Conservation (phyloP, 345 rosid genomes). For the Rhodamnia argentea region DNA sequence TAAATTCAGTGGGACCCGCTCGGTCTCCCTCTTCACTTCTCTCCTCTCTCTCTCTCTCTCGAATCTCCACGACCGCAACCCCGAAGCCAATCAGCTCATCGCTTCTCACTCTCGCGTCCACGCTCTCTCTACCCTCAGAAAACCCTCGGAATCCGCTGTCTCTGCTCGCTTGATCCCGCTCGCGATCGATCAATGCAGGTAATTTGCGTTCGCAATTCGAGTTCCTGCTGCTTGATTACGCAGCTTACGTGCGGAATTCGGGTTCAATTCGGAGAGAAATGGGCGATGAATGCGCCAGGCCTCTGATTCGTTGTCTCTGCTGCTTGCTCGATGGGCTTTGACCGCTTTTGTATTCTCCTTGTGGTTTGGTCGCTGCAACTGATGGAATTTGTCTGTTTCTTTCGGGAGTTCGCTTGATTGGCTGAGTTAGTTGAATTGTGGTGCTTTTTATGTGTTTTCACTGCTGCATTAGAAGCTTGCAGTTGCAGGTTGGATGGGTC, state of each 20-base stretch:
- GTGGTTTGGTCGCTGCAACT: neutral
- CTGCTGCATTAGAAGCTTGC: neutral
- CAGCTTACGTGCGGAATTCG: neutral
- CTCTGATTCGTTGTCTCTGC: neutral
- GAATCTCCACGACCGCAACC: slow-evolving; percentile 15
- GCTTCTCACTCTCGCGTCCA: neutral
- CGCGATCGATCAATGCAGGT: slow-evolving; percentile 35
- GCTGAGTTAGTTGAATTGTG: neutral
- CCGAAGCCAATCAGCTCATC: neutral
- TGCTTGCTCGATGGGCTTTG: neutral
- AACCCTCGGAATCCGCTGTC: slow-evolving; percentile 1
- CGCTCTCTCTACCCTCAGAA: neutral
- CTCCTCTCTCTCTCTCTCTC: neutral
- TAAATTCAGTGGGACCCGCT: slow-evolving; percentile 4
- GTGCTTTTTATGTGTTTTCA: neutral
- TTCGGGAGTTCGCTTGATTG: neutral
- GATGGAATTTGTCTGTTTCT: neutral
- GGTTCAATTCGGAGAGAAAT: neutral
- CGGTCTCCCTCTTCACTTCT: neutral
- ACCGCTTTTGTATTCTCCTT: neutral
- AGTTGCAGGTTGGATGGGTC: neutral
- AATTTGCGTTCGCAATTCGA: neutral
- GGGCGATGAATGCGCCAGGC: neutral
- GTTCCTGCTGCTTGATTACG: neutral
- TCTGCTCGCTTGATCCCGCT: slow-evolving; percentile 8